Conservation (phyloP, 1,284 basidiomycete species). For the Fomitopsis schrenkii region DNA sequence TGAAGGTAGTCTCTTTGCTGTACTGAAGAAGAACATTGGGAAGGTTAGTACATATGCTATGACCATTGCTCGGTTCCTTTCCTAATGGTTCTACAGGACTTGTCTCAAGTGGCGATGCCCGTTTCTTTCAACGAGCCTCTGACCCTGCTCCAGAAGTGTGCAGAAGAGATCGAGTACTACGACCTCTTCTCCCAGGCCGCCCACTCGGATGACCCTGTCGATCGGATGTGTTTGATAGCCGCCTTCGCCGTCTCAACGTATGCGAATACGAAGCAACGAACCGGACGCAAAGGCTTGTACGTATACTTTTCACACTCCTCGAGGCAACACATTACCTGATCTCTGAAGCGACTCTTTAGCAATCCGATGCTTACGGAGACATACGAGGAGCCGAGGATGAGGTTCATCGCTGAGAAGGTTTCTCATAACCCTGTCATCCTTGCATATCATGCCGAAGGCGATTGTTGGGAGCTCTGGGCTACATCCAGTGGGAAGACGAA, state of each 20-base stretch:
- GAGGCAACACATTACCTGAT: neutral
- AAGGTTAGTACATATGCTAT: constrained; percentile 47
- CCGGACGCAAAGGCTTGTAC: constrained; percentile 85
- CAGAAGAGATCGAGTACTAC: constrained; percentile 84
- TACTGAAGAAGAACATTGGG: constrained; percentile 91
- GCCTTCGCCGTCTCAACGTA: constrained; percentile 85
- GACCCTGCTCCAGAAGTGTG: constrained; percentile 72
- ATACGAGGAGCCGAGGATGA: constrained; percentile 77
- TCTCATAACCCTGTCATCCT: constrained; percentile 82
- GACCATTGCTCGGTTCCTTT: neutral
- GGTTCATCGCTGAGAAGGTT: constrained; percentile 87
- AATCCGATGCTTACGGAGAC: constrained; percentile 90
- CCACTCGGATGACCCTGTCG: constrained; percentile 54
- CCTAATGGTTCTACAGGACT: constrained; percentile 48
- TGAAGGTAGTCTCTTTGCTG: constrained; percentile 83
- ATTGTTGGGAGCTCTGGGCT: constrained; percentile 69
- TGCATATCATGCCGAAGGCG: constrained; percentile 80
- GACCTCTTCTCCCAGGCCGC: constrained; percentile 68
- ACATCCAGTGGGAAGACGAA: constrained; percentile 80
- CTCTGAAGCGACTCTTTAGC: constrained; percentile 33
- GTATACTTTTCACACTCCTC: constrained; percentile 23
- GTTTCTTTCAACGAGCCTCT: constrained; percentile 89
- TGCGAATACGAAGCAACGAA: constrained; percentile 75
- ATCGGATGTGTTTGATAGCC: constrained; percentile 74
- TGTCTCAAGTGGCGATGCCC: constrained; percentile 82